These are phyloP conservation scores for Scheffersomyces stambukii DNA, from an alignment of 1,139 yeast genomes.

Conservation along the genomic window DNA sequence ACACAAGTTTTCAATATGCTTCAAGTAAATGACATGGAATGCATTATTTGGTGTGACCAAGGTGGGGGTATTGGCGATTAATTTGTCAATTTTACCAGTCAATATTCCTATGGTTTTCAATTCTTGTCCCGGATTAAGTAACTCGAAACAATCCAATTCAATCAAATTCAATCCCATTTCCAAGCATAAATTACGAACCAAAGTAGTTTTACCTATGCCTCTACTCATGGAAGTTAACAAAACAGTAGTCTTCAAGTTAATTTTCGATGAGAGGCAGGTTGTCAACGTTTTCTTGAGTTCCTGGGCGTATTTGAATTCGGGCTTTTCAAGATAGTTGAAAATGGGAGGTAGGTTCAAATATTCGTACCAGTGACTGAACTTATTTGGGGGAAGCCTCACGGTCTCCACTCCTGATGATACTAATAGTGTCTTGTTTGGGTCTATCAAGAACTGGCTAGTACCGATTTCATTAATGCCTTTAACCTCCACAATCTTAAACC, in stretches of 20 bases:
- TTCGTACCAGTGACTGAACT: slow-evolving; percentile 41
- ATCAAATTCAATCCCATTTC: slow-evolving; percentile 66
- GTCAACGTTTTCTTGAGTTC: slow-evolving; percentile 49
- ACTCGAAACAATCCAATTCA: slow-evolving; percentile 64
- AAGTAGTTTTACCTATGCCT: slow-evolving; percentile 74
- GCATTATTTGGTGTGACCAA: no score
- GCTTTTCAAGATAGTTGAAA: slow-evolving; percentile 25
- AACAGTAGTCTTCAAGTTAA: slow-evolving; percentile 55
- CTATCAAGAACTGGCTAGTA: slow-evolving; percentile 53
- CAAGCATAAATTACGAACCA: slow-evolving; percentile 52
- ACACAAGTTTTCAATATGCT: slow-evolving; percentile 74
- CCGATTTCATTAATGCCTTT: slow-evolving; percentile 26
- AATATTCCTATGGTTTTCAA: slow-evolving; percentile 75
- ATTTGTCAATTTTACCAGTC: slow-evolving; percentile 69
- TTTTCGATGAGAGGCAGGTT: slow-evolving; percentile 36
- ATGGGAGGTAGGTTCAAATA: slow-evolving; percentile 43
- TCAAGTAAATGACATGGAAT: slow-evolving; percentile 51
- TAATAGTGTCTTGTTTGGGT: slow-evolving; percentile 62
- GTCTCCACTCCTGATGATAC: slow-evolving; percentile 61
- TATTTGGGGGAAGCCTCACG: slow-evolving; percentile 32
- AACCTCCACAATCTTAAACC: slow-evolving; percentile 64
- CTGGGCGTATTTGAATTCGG: slow-evolving; percentile 46
- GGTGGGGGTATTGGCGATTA: slow-evolving; percentile 20
- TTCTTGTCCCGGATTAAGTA: slow-evolving; percentile 67
- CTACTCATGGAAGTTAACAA: slow-evolving; percentile 66